phyloP scores from a whole-genome alignment of 495 filamentous ascomycete species.

The Penicillium manginii region DNA sequence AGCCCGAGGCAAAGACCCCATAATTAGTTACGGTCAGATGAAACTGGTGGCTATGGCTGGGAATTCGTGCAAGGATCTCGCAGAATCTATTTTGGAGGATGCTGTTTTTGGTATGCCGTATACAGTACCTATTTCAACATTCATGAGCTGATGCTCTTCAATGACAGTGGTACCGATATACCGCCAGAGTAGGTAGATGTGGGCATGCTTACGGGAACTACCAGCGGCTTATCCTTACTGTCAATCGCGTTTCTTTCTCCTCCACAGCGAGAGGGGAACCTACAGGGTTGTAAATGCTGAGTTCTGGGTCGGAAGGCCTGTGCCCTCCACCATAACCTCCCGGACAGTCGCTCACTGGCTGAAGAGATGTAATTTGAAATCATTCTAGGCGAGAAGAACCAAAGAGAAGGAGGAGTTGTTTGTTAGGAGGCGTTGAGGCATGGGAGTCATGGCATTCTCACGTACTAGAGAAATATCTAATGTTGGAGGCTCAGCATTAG shows the following conservation, averaged over 20 bases:
- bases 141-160: constrained; percentile 8
- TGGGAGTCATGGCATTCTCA: background rate
- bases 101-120: background rate
- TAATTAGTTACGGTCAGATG: background rate
- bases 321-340: constrained; percentile 12
- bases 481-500: background rate
- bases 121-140: background rate
- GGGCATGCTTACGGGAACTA: constrained; percentile 5
- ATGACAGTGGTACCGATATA: background rate
- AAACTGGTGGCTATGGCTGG: background rate
- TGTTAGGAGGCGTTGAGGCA: background rate
- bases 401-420: background rate
- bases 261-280: background rate
- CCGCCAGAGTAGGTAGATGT: background rate
- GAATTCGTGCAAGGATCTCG: background rate
- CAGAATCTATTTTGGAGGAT: background rate
- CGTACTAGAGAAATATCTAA: background rate
- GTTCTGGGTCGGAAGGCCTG: constrained; percentile 17
- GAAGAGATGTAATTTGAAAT: constrained; percentile 6
- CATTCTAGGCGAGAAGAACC: background rate
- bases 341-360: constrained; percentile 11
- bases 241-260: constrained; percentile 12
- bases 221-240: constrained; percentile 13
- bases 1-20: background rate
- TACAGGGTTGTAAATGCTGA: constrained; percentile 14